phyloP scores from a whole-genome alignment of 2,329 filamentous ascomycete genomes.

The Colletotrichum chlorophyti region DNA sequence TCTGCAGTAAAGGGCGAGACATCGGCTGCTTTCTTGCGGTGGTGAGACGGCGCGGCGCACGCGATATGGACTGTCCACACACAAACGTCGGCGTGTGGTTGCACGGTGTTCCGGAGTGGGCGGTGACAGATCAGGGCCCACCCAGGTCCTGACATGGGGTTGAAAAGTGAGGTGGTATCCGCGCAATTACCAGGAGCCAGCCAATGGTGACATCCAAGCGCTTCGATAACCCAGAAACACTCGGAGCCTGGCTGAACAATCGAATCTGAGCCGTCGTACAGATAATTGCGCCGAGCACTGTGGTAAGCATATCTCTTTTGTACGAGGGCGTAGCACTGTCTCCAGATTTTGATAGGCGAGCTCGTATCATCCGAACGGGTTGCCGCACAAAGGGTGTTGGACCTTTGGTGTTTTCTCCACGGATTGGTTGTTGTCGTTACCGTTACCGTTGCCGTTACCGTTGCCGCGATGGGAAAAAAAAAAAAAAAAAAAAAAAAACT shows the following conservation, averaged over 20 bases:
- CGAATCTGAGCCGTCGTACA: background rate
- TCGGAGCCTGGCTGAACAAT: background rate
- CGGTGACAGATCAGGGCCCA: conserved; percentile 1
- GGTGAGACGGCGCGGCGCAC: background rate
- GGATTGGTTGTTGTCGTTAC: conserved; percentile 7
- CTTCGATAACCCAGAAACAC: background rate
- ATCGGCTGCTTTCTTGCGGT: no score
- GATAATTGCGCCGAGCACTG: background rate
- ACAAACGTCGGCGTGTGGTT: background rate
- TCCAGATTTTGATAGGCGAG: background rate
- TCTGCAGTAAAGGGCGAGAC: no score
- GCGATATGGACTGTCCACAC: background rate
- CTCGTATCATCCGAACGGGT: conserved; percentile 15
- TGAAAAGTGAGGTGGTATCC: background rate
- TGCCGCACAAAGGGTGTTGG: background rate
- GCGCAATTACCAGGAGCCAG: background rate
- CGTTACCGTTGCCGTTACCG: conserved; percentile 8
- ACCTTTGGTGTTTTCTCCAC: background rate
- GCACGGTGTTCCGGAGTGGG: background rate
- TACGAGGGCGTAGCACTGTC: background rate
- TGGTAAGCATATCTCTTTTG: background rate
- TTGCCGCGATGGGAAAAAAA: background rate
- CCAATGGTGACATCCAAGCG: background rate
- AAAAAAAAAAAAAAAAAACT: background rate
- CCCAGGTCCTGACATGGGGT: background rate